phyloP scores from a whole-genome alignment of 2,329 filamentous ascomycete genomes.

The Colletotrichum paranaense region DNA sequence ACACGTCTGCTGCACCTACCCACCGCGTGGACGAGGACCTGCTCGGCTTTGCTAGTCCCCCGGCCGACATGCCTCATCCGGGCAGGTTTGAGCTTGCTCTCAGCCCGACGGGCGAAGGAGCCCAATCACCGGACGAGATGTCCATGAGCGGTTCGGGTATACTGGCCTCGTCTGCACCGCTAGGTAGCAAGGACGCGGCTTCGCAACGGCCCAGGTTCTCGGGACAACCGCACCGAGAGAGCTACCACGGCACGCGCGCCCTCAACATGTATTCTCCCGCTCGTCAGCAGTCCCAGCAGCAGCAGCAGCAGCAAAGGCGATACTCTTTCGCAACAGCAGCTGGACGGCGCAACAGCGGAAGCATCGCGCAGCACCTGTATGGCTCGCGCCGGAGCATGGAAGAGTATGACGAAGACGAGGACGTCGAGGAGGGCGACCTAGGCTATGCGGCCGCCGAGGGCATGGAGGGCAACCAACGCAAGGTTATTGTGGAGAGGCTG shows the following conservation, averaged over 20 bases:
- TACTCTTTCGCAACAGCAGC: slow-evolving; percentile 65
- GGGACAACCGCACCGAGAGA: slow-evolving; percentile 27
- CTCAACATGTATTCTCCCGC: slow-evolving; percentile 58
- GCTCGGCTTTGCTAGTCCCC: slow-evolving; percentile 72
- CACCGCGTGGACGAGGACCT: slow-evolving; percentile 69
- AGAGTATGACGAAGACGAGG: slow-evolving; percentile 62
- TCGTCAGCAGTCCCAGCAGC: slow-evolving; percentile 52
- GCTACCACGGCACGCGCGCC: slow-evolving; percentile 53
- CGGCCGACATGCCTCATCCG: slow-evolving; percentile 76
- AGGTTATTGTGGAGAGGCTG: slow-evolving; percentile 95
- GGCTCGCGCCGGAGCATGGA: slow-evolving; percentile 43
- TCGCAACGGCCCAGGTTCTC: slow-evolving; percentile 28
- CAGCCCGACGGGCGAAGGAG: slow-evolving; percentile 54
- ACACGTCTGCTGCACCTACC: slow-evolving; percentile 47
- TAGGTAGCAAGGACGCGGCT: slow-evolving; percentile 21
- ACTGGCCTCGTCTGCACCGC: slow-evolving; percentile 22
- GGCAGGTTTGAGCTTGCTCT: slow-evolving; percentile 78
- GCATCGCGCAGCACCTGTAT: slow-evolving; percentile 65
- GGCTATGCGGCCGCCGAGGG: slow-evolving; percentile 95
- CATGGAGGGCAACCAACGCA: slow-evolving; percentile 89
- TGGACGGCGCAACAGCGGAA: slow-evolving; percentile 59
- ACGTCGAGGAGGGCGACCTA: slow-evolving; percentile 90
- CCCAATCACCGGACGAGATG: slow-evolving; percentile 51
- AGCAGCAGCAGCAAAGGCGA: slow-evolving; percentile 62
- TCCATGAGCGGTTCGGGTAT: slow-evolving; percentile 33